Base-by-base conservation (phyloP, 2,329 filamentous ascomycete species). In the Penicillium olsonii region DNA sequence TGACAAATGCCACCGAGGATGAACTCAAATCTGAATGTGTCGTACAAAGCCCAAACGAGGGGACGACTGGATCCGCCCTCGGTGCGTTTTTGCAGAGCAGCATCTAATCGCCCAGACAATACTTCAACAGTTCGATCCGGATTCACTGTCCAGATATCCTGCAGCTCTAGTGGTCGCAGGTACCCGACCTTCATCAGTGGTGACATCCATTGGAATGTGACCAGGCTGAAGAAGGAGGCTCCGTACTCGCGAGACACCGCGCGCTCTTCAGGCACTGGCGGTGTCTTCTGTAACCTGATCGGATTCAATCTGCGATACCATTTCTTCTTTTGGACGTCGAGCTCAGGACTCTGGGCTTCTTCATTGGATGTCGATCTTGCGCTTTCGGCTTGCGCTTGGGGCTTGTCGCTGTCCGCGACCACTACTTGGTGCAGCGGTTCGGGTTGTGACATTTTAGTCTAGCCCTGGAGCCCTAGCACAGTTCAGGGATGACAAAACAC, bases 171-270 rank as follows among this genome's bases (percentile, higher is more conserved):
- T 2, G 85, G 84, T 12, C 94, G 85, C 65, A 90, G 85, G 71
- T 96, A 97, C 29, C 94, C 94, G 33, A 84, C 82, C 55, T 73
- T 79, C 92, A 97, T 97, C 47, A 97, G 67, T 1, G 90, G 86
- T 0, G 84, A 84, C 79, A 96, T 92, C 92, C 92, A 97, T 68
- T 90, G 84, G 66, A 96, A 97, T 4, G 87, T 87, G 18, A 95
- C 68, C 48, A 78, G 68, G 72, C 89, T 95, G 55, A 94, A 80
- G 63, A 91, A 86, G 2, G 81, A 75, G 5, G 92, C 92, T 4
- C 75, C 78, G 66, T 90, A 78, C 72, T 96, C 92, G 54, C 81
- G 82, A 5, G 84, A 91, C 0, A 78, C 69, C 9, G 63, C 63
- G 24, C 82, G 72, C 58, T 79, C 72, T 20, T 78, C 67, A 1